Base-by-base conservation (phyloP, 176 grass and related monocot species). In the Lolium perenne region DNA sequence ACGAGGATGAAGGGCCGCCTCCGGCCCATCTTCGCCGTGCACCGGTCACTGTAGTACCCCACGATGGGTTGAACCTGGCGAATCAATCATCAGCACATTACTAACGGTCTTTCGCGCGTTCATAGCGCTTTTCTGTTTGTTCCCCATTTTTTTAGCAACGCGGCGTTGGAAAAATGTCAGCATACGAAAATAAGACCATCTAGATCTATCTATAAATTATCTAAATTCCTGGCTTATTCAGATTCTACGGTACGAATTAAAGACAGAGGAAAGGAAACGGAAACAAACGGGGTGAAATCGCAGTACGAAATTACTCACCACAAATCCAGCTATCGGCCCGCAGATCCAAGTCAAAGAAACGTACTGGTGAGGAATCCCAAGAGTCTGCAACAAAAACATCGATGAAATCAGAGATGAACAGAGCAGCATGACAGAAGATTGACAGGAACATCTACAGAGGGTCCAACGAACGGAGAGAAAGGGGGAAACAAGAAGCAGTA, bases 311-410 rank as follows among this genome's bases (percentile, higher is more conserved):
- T 3, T 43, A 50, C 81, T n/a, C 72, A 91, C 89, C 85, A 91
- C 85, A 80, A 91, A 91, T 87, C 89, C 89, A 10, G 89, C 81
- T 17, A 91, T 84, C n/a, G 85, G 89, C 0, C 93, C 95, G 59
- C 93, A 98, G 74, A 98, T 89, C 95, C 95, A 98, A 8, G 92
- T 92, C 71, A 98, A 54, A 2, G 95, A 95, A 14, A 90, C 92
- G 23, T 87, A 85, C 10, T 86, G 79, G 91, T 95, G 95, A 12
- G 89, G 68, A 79, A 91, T 91, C 76, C 89, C 89, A 29, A 91
- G 89, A 54, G 89, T 91, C 89, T 91, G 69, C 7, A 20, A 14
- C n/a, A 38, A 15, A 78, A 65, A 25, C 51, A 77, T 61, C 32
- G 58, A 77, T 61, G 32, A 71, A 84, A 60, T 16, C 11, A 70